phyloP scores from a whole-genome alignment of 257 asterid genomes.

The Primulina eburnea region DNA sequence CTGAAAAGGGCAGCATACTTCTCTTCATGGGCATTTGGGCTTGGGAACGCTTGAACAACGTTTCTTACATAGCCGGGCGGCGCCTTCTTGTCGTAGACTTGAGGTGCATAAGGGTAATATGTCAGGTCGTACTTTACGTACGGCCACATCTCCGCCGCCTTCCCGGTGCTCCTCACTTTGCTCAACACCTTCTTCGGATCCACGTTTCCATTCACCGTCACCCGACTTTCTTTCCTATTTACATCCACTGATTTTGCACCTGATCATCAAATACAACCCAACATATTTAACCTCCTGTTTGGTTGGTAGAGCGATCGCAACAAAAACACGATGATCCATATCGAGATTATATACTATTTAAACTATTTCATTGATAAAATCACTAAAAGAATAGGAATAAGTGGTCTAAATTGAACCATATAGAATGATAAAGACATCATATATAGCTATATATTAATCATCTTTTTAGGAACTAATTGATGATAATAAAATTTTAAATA shows the following conservation, averaged over 20 bases:
- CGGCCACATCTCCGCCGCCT: conserved; percentile 79
- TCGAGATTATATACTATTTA: too few species aligned
- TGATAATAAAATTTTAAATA: too few species aligned
- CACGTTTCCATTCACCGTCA: conserved; percentile 56
- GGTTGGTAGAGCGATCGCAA: too few species aligned
- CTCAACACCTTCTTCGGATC: conserved; percentile 58
- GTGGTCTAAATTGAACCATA: too few species aligned
- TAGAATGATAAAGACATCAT: too few species aligned
- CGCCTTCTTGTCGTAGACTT: conserved; percentile 77
- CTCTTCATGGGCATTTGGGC: conserved; percentile 33
- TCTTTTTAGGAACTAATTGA: too few species aligned
- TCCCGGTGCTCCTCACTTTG: conserved; percentile 51
- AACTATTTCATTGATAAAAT: too few species aligned
- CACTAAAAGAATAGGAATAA: too few species aligned
- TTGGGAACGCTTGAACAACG: conserved; percentile 59
- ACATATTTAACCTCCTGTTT: too few species aligned
- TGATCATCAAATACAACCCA: conserved; percentile 1
- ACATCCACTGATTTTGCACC: conserved; percentile 67
- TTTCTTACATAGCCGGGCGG: conserved; percentile 68
- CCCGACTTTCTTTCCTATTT: conserved; percentile 51
- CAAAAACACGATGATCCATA: too few species aligned
- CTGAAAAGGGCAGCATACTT: conserved; percentile 50
- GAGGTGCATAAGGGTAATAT: conserved; percentile 63
- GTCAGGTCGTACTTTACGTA: conserved; percentile 53
- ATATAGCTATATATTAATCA: too few species aligned